Conservation (phyloP, 306 rosid genomes). For the Calophaca sinica region DNA sequence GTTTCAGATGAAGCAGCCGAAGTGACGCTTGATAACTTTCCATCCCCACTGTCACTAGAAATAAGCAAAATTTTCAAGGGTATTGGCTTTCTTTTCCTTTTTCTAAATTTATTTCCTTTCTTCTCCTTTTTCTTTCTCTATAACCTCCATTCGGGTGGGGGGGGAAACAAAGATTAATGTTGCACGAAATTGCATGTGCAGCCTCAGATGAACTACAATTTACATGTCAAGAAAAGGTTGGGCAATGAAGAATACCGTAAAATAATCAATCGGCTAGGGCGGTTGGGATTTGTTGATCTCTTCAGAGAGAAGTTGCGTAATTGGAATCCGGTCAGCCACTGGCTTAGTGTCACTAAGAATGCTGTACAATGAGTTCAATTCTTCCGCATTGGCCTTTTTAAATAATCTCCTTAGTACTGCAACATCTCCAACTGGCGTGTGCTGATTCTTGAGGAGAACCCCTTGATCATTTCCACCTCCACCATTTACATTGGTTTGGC, state of each 20-base stretch:
- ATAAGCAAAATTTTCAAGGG: slow-evolving; percentile 44
- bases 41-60: slow-evolving; percentile 30
- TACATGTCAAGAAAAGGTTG: slow-evolving; percentile 59
- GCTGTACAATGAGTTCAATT: slow-evolving; percentile 72
- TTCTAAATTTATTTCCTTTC: slow-evolving; percentile 36
- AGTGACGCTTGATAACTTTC: slow-evolving; percentile 20
- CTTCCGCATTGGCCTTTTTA: slow-evolving; percentile 75
- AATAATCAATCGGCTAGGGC: slow-evolving; percentile 58
- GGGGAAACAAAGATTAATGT: slow-evolving; percentile 56
- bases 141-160: slow-evolving; percentile 44
- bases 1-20: slow-evolving; percentile 31
- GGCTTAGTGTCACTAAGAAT: slow-evolving; percentile 62
- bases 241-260: slow-evolving; percentile 48
- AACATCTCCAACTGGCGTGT: slow-evolving; percentile 49
- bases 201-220: slow-evolving; percentile 61
- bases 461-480: slow-evolving; percentile 56
- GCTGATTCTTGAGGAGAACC: slow-evolving; percentile 36
- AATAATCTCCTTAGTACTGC: slow-evolving; percentile 60
- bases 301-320: slow-evolving; percentile 68
- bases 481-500: slow-evolving; percentile 51
- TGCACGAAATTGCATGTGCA: slow-evolving; percentile 55
- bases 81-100: slow-evolving; percentile 30
- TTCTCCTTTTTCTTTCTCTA: slow-evolving; percentile 43
- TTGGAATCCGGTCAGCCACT: slow-evolving; percentile 55
- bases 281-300: slow-evolving; percentile 67